These are phyloP conservation scores for Ziziphus jujuba DNA, from an alignment of 306 rosid genomes.

Conservation along the genomic window DNA sequence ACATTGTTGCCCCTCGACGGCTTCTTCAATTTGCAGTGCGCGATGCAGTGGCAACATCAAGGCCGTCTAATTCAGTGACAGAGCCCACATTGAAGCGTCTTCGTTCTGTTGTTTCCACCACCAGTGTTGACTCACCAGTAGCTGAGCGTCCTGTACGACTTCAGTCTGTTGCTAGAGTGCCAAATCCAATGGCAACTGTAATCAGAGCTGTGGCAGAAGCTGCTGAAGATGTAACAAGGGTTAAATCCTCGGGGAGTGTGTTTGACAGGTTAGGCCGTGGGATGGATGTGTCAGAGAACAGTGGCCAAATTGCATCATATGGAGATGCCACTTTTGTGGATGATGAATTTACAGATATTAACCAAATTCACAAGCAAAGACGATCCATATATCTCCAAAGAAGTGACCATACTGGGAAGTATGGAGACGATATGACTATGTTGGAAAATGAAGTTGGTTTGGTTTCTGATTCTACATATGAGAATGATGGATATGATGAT, in stretches of 20 bases:
- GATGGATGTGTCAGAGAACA: conserved; percentile 36
- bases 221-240: conserved; percentile 76
- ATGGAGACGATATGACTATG: conserved; percentile 36
- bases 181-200: conserved; percentile 82
- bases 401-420: conserved; percentile 43
- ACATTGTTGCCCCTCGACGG: conserved; percentile 69
- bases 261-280: conserved; percentile 87
- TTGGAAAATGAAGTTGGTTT: conserved; percentile 54
- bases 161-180: conserved; percentile 56
- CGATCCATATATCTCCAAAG: conserved; percentile 35
- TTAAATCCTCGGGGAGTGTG: conserved; percentile 75
- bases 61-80: conserved; percentile 42
- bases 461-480: conserved; percentile 62
- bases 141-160: conserved; percentile 51
- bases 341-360: conserved; percentile 41
- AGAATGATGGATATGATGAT: conserved; percentile 64
- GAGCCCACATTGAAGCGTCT: conserved; percentile 83
- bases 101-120: conserved; percentile 84
- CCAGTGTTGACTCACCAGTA: conserved; percentile 48
- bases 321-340: conserved; percentile 34
- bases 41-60: conserved; percentile 75
- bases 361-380: conserved; percentile 42
- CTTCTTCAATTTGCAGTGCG: conserved; percentile 91
- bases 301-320: conserved; percentile 34
- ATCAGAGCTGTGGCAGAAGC: conserved; percentile 93